These are phyloP conservation scores for Glycine soja DNA, from an alignment of 306 rosid species.

Conservation along the genomic window DNA sequence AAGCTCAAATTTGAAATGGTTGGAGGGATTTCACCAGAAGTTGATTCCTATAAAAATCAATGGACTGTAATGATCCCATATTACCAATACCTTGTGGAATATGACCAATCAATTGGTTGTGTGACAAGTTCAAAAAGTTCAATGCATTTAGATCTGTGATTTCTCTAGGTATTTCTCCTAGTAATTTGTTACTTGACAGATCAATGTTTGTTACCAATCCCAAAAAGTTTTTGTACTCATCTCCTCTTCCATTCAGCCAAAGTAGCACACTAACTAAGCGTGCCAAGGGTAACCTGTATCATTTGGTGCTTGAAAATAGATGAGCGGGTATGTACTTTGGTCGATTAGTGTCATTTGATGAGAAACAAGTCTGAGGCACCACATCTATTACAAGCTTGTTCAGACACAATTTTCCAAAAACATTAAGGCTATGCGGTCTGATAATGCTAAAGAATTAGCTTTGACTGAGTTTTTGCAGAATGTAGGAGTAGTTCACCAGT, in stretches of 20 bases:
- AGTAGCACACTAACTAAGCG: neutral
- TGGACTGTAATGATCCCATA: slow-evolving; percentile 22
- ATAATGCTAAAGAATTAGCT: too few species aligned
- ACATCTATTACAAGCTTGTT: too few species aligned
- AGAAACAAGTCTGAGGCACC: too few species aligned
- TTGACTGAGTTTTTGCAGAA: too few species aligned
- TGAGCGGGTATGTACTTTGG: too few species aligned
- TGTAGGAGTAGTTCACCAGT: too few species aligned
- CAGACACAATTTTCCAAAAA: too few species aligned
- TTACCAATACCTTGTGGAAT: slow-evolving; percentile 42
- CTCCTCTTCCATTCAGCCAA: neutral
- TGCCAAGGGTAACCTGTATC: too few species aligned
- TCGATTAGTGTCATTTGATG: neutral
- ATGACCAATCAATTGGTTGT: slow-evolving; percentile 36
- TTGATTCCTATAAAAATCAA: slow-evolving; percentile 47
- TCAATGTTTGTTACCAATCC: slow-evolving; percentile 13
- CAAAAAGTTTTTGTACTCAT: neutral
- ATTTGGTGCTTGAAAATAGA: too few species aligned
- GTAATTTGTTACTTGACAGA: neutral
- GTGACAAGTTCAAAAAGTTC: slow-evolving; percentile 44
- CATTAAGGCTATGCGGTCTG: too few species aligned
- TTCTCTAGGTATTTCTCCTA: neutral
- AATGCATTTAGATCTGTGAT: neutral
- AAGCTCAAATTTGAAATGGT: slow-evolving; percentile 38
- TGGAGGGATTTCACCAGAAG: slow-evolving; percentile 48